A percentile compares a stretch with the other conserved stretches of the same genome.
These are phyloP conservation scores for Ophiostoma novo-ulmi DNA, from an alignment of 2,329 filamentous ascomycete species.

Conservation along the genomic window DNA sequence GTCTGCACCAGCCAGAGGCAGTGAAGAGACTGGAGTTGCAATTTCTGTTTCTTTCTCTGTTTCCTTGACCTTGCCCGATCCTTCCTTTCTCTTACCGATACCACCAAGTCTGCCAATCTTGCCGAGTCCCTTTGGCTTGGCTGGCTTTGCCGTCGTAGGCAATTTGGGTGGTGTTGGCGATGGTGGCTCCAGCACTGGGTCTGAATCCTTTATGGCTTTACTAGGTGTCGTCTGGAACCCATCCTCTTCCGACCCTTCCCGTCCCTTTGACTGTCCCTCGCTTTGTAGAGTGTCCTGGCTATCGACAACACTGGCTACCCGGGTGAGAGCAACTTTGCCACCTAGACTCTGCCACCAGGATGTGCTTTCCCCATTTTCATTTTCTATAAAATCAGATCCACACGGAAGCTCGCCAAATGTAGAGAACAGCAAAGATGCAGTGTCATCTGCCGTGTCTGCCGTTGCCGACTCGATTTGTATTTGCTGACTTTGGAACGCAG, in stretches of 20 bases:
- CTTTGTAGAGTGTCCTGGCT: neutral
- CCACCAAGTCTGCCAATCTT: constrained; percentile 23
- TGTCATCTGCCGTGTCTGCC: constrained; percentile 35
- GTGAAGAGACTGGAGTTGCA: constrained; percentile 33
- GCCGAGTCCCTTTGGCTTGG: constrained; percentile 14
- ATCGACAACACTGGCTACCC: constrained; percentile 17
- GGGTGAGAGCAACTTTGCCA: constrained; percentile 31
- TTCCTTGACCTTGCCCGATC: too few relatives aligned
- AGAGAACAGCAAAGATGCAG: neutral
- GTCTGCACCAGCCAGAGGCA: constrained; percentile 22
- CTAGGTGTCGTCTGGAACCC: constrained; percentile 14
- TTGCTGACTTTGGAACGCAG: constrained; percentile 39
- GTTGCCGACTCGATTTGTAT: constrained; percentile 30
- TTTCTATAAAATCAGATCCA: neutral
- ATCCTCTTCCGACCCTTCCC: neutral
- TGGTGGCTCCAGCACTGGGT: neutral
- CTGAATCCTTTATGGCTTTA: neutral
- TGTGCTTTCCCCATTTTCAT: constrained; percentile 34
- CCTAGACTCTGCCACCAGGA: constrained; percentile 47
- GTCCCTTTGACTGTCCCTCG: neutral
- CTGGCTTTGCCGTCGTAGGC: neutral
- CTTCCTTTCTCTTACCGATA: constrained; percentile 34
- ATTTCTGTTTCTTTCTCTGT: neutral
- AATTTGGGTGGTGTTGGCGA: constrained; percentile 21
- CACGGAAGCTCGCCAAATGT: constrained; percentile 30